These are phyloP conservation scores for Cladorrhinum sp. DNA, from an alignment of 2,329 filamentous ascomycete genomes.

Conservation along the genomic window DNA sequence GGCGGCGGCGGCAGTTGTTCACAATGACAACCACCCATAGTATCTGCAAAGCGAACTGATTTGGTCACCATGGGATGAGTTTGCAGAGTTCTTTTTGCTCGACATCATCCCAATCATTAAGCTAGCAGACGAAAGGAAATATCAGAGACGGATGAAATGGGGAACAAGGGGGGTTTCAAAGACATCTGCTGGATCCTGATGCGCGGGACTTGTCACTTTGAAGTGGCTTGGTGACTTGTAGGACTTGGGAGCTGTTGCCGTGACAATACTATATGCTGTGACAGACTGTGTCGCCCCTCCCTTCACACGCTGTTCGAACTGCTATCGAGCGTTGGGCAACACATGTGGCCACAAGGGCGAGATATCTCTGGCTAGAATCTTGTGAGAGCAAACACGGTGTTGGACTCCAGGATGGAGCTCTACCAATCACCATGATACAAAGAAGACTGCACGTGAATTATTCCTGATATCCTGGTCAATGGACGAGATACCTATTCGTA, in stretches of 20 bases:
- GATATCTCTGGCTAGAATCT: not conserved
- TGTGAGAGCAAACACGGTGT: not conserved
- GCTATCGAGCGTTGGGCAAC: not conserved
- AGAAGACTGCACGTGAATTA: no score
- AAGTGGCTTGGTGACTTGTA: not conserved
- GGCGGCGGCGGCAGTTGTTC: not conserved
- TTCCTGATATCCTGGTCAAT: no score
- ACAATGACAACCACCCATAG: no score
- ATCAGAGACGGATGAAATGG: not conserved
- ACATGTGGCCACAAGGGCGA: not conserved
- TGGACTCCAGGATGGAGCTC: not conserved
- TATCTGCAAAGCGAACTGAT: not conserved
- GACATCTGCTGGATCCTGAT: not conserved
- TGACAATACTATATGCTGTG: not conserved
- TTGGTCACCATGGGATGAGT: not conserved
- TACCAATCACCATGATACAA: not conserved
- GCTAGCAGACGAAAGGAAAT: not conserved
- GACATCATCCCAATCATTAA: not conserved
- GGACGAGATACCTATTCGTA: no score
- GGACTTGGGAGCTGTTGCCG: not conserved
- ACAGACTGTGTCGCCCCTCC: not conserved
- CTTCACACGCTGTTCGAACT: not conserved
- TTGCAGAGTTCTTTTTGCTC: not conserved
- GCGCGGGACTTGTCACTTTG: not conserved
- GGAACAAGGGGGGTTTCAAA: not conserved